A percentile compares a stretch with the other conserved stretches of the same genome.
Evolutionary conservation across 2,329 filamentous ascomycete species (phyloP).

Genomic region (Aspergillus persii): DNA sequence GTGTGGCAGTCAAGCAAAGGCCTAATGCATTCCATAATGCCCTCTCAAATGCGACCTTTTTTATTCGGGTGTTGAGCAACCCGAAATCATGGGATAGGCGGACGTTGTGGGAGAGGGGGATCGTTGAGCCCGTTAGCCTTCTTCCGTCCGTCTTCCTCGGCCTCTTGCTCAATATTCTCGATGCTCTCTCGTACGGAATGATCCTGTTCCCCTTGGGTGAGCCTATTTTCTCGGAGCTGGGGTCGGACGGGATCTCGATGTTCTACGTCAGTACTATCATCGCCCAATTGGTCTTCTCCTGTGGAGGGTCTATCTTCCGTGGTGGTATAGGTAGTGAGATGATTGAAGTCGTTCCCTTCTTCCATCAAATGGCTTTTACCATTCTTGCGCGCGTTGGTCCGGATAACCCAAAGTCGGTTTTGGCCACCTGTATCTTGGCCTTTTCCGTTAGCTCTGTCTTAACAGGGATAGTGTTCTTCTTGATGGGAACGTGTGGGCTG

Average conservation of each 20-base stretch:
- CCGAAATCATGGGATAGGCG: slow-evolving; percentile 71
- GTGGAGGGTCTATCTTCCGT: slow-evolving; percentile 79
- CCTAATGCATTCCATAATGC: slow-evolving; percentile 15
- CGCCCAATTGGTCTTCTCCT: slow-evolving; percentile 85
- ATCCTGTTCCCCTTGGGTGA: slow-evolving; percentile 91
- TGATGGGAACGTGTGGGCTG: slow-evolving; percentile 81
- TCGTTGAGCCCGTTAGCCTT: slow-evolving; percentile 67
- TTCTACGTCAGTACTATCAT: slow-evolving; percentile 98
- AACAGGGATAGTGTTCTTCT: slow-evolving; percentile 86
- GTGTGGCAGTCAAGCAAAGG: slow-evolving; percentile 7
- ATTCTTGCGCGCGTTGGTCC: slow-evolving; percentile 77
- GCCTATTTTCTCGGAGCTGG: slow-evolving; percentile 78
- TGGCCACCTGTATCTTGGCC: slow-evolving; percentile 89
- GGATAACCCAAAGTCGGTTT: slow-evolving; percentile 77
- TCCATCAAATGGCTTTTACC: slow-evolving; percentile 94
- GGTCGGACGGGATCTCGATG: slow-evolving; percentile 93
- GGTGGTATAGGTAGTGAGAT: slow-evolving; percentile 93
- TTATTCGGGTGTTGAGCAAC: slow-evolving; percentile 46
- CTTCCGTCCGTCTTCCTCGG: slow-evolving; percentile 87
- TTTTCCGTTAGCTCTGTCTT: slow-evolving; percentile 88
- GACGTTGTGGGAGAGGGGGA: slow-evolving; percentile 60
- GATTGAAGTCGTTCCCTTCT: slow-evolving; percentile 98
- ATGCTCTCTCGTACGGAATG: slow-evolving; percentile 95
- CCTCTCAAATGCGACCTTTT: slow-evolving; percentile 20
- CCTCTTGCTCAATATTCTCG: slow-evolving; percentile 84